Percentiles rank a stretch among this genome's conserved stretches.
phyloP scores from a whole-genome alignment of 805 yeast genomes.

The Wickerhamomyces chambardii region DNA sequence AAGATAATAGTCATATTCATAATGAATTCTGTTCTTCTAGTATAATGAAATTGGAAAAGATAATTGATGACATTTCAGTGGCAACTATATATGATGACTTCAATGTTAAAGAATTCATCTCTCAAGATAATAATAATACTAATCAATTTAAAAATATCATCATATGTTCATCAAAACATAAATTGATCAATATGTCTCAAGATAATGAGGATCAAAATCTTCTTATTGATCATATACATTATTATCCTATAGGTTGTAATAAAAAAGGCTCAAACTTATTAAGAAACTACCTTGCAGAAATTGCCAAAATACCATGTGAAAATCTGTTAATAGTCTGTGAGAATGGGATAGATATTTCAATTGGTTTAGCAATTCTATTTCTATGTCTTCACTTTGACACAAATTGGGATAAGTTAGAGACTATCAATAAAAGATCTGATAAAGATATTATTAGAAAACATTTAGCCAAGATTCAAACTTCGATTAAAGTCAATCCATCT shows the following conservation, averaged over 20 bases:
- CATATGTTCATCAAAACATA: conserved; percentile 4
- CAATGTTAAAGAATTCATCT: too few relatives aligned
- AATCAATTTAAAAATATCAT: not conserved
- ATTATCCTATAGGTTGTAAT: conserved; percentile 24
- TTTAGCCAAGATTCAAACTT: conserved; percentile 37
- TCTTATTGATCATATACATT: not conserved
- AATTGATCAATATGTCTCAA: not conserved
- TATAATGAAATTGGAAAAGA: too few relatives aligned
- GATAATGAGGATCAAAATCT: too few relatives aligned
- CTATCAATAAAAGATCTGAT: conserved; percentile 17
- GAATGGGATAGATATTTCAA: conserved; percentile 56
- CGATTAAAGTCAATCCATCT: conserved; percentile 60
- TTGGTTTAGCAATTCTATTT: conserved; percentile 46
- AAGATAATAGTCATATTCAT: too few relatives aligned
- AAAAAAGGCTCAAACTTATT: conserved; percentile 65
- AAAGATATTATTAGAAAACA: conserved; percentile 51
- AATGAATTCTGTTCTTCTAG: too few relatives aligned
- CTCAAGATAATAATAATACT: too few relatives aligned
- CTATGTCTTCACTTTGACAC: conserved; percentile 36
- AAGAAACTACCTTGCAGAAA: conserved; percentile 33
- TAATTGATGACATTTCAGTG: too few relatives aligned
- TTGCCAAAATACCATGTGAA: conserved; percentile 22
- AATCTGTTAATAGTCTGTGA: conserved; percentile 43
- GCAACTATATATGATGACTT: too few relatives aligned
- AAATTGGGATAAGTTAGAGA: conserved; percentile 33